These are phyloP conservation scores for Cicer bijugum DNA, from an alignment of 306 rosid genomes.

Conservation along the genomic window DNA sequence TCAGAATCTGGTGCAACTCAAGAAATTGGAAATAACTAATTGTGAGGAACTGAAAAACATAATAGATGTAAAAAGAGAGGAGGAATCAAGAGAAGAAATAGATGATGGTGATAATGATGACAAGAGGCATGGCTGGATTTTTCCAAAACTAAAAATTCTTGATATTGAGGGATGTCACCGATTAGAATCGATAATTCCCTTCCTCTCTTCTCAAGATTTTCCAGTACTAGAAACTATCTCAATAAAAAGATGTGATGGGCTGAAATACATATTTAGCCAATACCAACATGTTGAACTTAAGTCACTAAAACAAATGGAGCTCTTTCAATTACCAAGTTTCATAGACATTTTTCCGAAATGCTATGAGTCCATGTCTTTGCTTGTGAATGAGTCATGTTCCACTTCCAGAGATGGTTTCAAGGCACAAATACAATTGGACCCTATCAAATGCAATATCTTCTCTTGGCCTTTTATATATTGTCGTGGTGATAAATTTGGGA, in stretches of 20 bases:
- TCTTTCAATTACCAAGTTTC: background rate
- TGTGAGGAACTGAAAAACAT: too few relatives aligned
- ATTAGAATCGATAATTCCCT: background rate
- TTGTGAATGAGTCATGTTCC: background rate
- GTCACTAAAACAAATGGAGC: background rate
- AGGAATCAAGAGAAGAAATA: too few relatives aligned
- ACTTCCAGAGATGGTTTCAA: background rate
- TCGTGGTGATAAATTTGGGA: background rate
- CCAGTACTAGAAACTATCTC: background rate
- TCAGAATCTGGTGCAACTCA: too few relatives aligned
- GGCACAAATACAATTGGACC: background rate
- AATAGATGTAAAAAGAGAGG: too few relatives aligned
- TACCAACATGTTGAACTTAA: background rate
- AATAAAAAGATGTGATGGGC: background rate
- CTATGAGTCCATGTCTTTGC: background rate
- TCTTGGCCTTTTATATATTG: background rate
- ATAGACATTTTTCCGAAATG: background rate
- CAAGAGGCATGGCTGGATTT: background rate
- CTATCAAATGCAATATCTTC: too few relatives aligned
- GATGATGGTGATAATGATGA: too few relatives aligned
- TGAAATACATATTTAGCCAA: conserved; percentile 16
- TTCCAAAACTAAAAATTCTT: background rate
- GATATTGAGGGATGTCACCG: fast-evolving
- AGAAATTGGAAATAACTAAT: too few relatives aligned
- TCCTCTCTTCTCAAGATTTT: background rate